Evolutionary conservation across 441 rosid genomes (phyloP).

Genomic region (Erysimum cheiri): DNA sequence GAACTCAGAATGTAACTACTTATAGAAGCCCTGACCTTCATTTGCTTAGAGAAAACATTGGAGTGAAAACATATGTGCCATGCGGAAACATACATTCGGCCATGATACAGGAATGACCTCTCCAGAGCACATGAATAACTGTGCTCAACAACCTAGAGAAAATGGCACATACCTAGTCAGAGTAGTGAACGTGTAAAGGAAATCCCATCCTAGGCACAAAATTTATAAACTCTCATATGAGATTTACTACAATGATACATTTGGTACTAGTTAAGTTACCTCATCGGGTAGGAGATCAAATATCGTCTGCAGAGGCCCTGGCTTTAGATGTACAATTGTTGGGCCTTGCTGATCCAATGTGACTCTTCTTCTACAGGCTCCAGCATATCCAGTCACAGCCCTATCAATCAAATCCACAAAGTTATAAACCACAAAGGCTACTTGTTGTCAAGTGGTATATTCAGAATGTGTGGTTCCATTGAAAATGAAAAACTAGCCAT

Average conservation of each 20-base stretch:
- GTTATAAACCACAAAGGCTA: slow-evolving; percentile 25
- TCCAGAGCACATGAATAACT: slow-evolving; percentile 97
- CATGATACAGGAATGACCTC: slow-evolving; percentile 98
- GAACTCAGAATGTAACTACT: neutral
- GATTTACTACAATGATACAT: slow-evolving; percentile 8
- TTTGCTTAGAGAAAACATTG: slow-evolving; percentile 97
- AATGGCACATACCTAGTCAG: slow-evolving; percentile 30
- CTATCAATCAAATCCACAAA: slow-evolving; percentile 45
- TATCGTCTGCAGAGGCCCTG: slow-evolving; percentile 95
- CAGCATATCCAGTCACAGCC: slow-evolving; percentile 74
- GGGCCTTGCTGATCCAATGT: slow-evolving; percentile 85
- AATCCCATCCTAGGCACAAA: neutral
- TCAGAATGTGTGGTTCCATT: neutral
- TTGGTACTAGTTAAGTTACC: slow-evolving; percentile 51
- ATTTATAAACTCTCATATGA: slow-evolving; percentile 12
- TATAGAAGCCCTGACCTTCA: slow-evolving; percentile 70
- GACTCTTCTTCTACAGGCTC: slow-evolving; percentile 74
- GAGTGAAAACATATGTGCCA: slow-evolving; percentile 99
- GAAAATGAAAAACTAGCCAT: slow-evolving; percentile 11
- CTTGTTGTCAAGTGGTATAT: neutral
- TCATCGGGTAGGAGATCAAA: slow-evolving; percentile 91
- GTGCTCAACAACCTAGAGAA: slow-evolving; percentile 82
- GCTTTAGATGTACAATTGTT: slow-evolving; percentile 93
- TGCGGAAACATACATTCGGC: slow-evolving; percentile 96
- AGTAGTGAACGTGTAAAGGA: neutral